Evolutionary conservation across 164 flowering plant species (phyloP), one percentile per base, ranked within the genome.

Genomic region (Akebia trifoliata): DNA sequence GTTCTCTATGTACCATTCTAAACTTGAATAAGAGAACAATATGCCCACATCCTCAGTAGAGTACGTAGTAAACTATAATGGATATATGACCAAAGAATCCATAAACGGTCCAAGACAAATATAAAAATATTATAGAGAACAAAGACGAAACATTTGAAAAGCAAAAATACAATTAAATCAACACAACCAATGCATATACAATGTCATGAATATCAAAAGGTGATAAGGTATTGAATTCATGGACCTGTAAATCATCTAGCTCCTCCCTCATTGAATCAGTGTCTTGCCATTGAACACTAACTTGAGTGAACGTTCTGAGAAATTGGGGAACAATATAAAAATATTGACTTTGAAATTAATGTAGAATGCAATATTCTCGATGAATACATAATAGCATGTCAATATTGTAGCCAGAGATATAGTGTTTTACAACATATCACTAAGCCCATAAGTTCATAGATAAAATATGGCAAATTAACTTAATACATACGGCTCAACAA

Each of bases 281-380:
- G 61, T 94, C 97, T 73, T 90, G 96, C 99, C 97, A 90, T 60
- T 94, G 99, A 46, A 71, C 72, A 62, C 99, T 94, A 62, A 94
- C 96, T 85, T 94, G 99, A 26, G 99, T 87, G 65, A 94, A 94
- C 50, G 99, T 94, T 82, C 99, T 94, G 75, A 61, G 20, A 62
- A 52, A 34, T 18, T n/a, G 35, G 28, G 38, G 54, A 49, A 7
- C 10, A 15, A 55, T 40, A 59, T 17, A 35, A 38, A 22, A 18
- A 30, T 7, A 43, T n/a, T 42, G 25, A 3, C n/a, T 45, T 3
- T 44, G 46, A 37, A 26, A 26, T 34, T 45, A 47, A 8, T 37
- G 8, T 28, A 9, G 12, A 26, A 62, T 20, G 14, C 22, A 15
- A 42, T n/a, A n/a, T n/a, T n/a, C n/a, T n/a, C n/a, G n/a, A n/a